These are phyloP conservation scores for Fusarium sp. DNA, from an alignment of 2,329 filamentous ascomycete genomes.

Conservation along the genomic window DNA sequence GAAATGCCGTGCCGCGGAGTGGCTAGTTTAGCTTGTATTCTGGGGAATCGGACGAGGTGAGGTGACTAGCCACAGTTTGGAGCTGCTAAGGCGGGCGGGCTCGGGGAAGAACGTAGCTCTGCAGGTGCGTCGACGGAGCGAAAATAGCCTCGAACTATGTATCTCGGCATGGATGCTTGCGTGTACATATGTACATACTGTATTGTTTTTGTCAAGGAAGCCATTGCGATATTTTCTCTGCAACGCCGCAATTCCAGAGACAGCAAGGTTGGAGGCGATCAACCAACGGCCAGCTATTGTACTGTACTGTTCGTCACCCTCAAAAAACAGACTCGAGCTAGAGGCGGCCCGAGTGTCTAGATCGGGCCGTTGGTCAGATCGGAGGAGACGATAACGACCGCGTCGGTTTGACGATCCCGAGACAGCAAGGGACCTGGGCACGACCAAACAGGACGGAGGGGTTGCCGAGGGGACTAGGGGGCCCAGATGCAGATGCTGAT, in stretches of 20 bases:
- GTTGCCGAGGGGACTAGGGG: background rate
- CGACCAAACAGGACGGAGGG: background rate
- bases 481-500: background rate
- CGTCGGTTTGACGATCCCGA: slow-evolving; percentile 28
- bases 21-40: slow-evolving; percentile 12
- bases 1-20: slow-evolving; percentile 15
- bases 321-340: slow-evolving; percentile 13
- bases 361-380: slow-evolving; percentile 36
- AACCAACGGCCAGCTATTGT: slow-evolving; percentile 15
- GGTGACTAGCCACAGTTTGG: no score
- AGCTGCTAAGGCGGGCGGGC: background rate
- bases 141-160: slow-evolving; percentile 34
- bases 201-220: slow-evolving; percentile 18
- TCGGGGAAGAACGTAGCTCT: slow-evolving; percentile 37
- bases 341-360: slow-evolving; percentile 42
- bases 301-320: no score
- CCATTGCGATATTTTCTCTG: slow-evolving; percentile 32
- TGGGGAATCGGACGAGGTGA: slow-evolving; percentile 33
- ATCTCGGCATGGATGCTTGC: slow-evolving; percentile 2
- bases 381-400: slow-evolving; percentile 17
- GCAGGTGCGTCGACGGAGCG: slow-evolving; percentile 17
- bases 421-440: slow-evolving; percentile 17
- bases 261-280: slow-evolving; percentile 14
- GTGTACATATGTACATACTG: no score
- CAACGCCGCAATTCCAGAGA: slow-evolving; percentile 1